Conservation (phyloP, 768 basidiomycete genomes). For the Trichaptum fuscoviolaceum region DNA sequence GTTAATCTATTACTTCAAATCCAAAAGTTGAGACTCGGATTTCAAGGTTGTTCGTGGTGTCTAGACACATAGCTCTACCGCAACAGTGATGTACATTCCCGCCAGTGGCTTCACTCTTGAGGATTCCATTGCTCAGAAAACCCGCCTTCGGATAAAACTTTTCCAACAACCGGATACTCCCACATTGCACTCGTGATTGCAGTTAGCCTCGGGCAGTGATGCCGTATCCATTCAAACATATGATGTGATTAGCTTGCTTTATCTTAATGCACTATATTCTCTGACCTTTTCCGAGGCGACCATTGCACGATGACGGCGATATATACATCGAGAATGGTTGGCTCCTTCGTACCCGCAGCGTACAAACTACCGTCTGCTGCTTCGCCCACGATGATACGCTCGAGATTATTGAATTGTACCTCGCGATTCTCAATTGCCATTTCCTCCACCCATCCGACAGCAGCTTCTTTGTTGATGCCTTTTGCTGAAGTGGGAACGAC, state of each 20-base stretch:
- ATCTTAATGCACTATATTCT: neutral
- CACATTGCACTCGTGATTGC: neutral
- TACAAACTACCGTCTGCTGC: neutral
- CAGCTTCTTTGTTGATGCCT: neutral
- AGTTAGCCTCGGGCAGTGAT: neutral
- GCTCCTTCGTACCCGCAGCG: neutral
- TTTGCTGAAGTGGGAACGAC: neutral
- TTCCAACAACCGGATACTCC: neutral
- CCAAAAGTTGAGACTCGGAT: no score
- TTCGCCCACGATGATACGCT: neutral
- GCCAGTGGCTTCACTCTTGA: no score
- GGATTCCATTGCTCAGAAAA: no score
- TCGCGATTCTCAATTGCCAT: conserved; percentile 2
- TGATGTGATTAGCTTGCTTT: neutral
- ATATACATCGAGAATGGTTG: neutral
- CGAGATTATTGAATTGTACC: neutral
- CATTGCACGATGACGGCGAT: neutral
- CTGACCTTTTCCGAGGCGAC: neutral
- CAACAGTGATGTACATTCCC: no score
- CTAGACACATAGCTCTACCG: no score
- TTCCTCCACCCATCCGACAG: neutral
- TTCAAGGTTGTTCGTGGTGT: no score
- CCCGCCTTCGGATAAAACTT: neutral
- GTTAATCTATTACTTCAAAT: no score
- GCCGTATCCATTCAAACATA: neutral